These are phyloP conservation scores for Apiospora sp. DNA, from an alignment of 2,329 filamentous ascomycete species.

Conservation along the genomic window DNA sequence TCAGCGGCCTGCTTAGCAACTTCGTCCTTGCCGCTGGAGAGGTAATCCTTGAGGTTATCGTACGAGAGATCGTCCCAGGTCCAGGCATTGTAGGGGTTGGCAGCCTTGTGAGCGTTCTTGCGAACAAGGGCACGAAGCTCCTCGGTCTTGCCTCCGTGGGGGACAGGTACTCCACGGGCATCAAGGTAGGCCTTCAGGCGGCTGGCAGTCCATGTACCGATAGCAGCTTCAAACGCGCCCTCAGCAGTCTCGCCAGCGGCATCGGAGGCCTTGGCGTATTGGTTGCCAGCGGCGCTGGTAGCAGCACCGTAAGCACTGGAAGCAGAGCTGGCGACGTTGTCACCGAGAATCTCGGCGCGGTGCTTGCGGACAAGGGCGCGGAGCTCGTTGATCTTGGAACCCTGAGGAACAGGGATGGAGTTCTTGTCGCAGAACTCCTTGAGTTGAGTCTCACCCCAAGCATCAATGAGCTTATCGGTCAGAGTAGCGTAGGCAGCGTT, in stretches of 20 bases:
- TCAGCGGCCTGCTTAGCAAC: conserved; percentile 66
- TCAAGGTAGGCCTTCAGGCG: conserved; percentile 82
- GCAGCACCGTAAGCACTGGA: conserved; percentile 73
- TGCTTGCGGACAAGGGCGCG: conserved; percentile 90
- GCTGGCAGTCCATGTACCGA: conserved; percentile 75
- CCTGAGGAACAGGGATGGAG: conserved; percentile 86
- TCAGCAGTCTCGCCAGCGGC: conserved; percentile 67
- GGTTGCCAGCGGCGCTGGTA: conserved; percentile 77
- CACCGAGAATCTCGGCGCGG: conserved; percentile 74
- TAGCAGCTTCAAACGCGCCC: conserved; percentile 71
- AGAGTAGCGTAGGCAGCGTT: conserved; percentile 76
- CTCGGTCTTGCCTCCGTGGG: conserved; percentile 74
- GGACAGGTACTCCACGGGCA: conserved; percentile 78
- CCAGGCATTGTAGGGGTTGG: conserved; percentile 74
- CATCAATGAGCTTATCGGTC: conserved; percentile 84
- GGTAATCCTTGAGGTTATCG: conserved; percentile 72
- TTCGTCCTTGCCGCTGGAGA: conserved; percentile 59
- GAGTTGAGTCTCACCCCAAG: conserved; percentile 87
- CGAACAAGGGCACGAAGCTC: conserved; percentile 79
- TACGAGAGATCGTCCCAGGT: conserved; percentile 80
- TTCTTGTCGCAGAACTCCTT: conserved; percentile 96
- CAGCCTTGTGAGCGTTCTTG: conserved; percentile 74
- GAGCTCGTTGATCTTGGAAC: conserved; percentile 88
- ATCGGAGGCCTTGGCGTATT: conserved; percentile 79
- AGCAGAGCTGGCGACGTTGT: conserved; percentile 66